A percentile compares a stretch with the other conserved stretches of the same genome.
phyloP scores from a whole-genome alignment of 116 monocot species.

The Zostera marina region DNA sequence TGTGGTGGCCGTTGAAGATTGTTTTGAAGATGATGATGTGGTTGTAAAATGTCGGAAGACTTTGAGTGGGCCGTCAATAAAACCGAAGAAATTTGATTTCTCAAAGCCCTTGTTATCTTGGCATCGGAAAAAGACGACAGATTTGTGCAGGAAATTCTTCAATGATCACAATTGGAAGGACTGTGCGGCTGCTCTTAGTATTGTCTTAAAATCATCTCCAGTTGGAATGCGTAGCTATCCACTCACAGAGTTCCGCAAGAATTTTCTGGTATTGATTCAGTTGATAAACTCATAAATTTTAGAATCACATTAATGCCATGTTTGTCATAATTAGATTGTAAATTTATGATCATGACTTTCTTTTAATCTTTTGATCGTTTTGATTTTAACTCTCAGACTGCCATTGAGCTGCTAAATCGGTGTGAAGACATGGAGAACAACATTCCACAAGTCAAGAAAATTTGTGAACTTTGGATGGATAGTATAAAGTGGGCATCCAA shows the following conservation, averaged over 20 bases:
- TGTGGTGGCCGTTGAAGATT: too few species aligned
- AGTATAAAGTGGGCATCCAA: slow-evolving; percentile 15
- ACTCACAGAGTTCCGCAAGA: slow-evolving; percentile 13
- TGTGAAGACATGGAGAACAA: slow-evolving; percentile 8
- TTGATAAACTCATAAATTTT: neutral
- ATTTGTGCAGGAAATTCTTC: slow-evolving; percentile 12
- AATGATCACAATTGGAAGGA: slow-evolving; percentile 31
- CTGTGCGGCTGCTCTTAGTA: slow-evolving; percentile 30
- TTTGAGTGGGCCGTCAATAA: neutral
- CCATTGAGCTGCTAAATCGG: slow-evolving; percentile 42
- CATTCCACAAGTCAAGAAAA: slow-evolving; percentile 17
- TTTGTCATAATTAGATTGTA: neutral
- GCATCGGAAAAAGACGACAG: slow-evolving; percentile 16
- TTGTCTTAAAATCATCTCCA: slow-evolving; percentile 20
- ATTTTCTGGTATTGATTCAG: slow-evolving; percentile 14
- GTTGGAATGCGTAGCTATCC: neutral
- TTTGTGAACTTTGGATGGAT: slow-evolving; percentile 32
- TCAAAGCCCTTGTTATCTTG: neutral
- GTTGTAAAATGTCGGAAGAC: neutral
- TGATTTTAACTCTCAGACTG: slow-evolving; percentile 16
- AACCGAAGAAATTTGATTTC: neutral
- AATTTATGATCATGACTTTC: neutral
- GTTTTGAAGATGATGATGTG: neutral
- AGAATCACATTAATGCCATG: neutral
- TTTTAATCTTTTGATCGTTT: neutral